These are phyloP conservation scores for Xylogone sp. DNA, from an alignment of 2,329 filamentous ascomycete genomes.

Conservation along the genomic window DNA sequence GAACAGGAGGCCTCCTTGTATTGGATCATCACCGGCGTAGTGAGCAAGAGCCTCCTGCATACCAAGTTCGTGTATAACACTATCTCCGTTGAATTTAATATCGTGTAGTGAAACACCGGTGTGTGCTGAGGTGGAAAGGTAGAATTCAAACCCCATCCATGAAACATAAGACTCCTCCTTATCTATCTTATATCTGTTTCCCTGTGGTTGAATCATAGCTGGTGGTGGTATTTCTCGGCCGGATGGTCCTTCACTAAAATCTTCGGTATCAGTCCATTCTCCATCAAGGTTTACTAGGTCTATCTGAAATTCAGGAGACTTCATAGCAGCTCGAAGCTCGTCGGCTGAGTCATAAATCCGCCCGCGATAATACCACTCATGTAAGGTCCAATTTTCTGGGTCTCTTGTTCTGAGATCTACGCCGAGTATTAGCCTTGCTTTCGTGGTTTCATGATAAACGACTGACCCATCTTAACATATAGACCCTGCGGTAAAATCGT, in stretches of 20 bases:
- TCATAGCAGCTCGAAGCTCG: slow-evolving; percentile 37
- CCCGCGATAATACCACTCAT: slow-evolving; percentile 51
- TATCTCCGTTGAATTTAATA: slow-evolving; percentile 49
- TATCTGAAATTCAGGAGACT: slow-evolving; percentile 12
- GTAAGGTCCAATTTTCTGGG: slow-evolving; percentile 44
- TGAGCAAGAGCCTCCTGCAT: slow-evolving; percentile 44
- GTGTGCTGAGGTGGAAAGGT: slow-evolving; percentile 44
- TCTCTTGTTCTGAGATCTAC: slow-evolving; percentile 48
- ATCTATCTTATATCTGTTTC: slow-evolving; percentile 40
- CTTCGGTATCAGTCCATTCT: slow-evolving; percentile 13
- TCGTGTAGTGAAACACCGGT: slow-evolving; percentile 47
- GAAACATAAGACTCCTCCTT: slow-evolving; percentile 39
- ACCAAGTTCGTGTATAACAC: slow-evolving; percentile 52
- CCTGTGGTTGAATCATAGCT: slow-evolving; percentile 32
- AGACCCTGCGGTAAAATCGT: slow-evolving; percentile 6
- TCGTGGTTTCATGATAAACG: neutral
- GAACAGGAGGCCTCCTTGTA: slow-evolving; percentile 17
- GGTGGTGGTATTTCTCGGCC: slow-evolving; percentile 29
- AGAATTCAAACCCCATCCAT: slow-evolving; percentile 52
- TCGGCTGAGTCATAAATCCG: slow-evolving; percentile 48
- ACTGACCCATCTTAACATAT: slow-evolving; percentile 12
- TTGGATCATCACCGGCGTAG: slow-evolving; percentile 23
- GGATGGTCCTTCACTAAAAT: slow-evolving; percentile 4
- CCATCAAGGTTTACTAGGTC: slow-evolving; percentile 10
- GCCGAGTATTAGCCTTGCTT: slow-evolving; percentile 35